These are phyloP conservation scores for Cetraspora pellucida DNA, from an alignment of 192 early-diverging fungal species.

Conservation along the genomic window DNA sequence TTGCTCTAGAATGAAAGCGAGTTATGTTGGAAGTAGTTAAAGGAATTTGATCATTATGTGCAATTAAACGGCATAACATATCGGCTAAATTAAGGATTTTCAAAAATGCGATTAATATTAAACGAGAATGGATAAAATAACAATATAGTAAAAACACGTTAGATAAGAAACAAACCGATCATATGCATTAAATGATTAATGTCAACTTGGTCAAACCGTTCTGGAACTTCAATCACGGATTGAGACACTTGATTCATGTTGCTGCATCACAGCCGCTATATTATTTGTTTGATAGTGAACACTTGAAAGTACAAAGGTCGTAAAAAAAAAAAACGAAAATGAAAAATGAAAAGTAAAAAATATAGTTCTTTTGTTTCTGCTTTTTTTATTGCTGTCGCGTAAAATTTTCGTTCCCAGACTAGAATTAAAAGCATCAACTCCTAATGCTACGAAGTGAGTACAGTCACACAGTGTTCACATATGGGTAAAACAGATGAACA, in stretches of 20 bases:
- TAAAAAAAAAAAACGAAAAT: not conserved
- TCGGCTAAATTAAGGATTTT: slow-evolving; percentile 44
- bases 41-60: slow-evolving; percentile 64
- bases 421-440: not conserved
- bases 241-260: slow-evolving; percentile 18
- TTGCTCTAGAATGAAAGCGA: slow-evolving; percentile 92
- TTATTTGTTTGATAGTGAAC: slow-evolving; percentile 21
- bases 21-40: slow-evolving; percentile 71
- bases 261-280: slow-evolving; percentile 25
- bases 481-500: not conserved
- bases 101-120: not conserved
- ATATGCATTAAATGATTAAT: slow-evolving; percentile 33
- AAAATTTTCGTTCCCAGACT: not conserved
- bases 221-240: slow-evolving; percentile 36
- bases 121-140: not conserved
- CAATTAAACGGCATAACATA: slow-evolving; percentile 60
- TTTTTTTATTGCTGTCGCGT: not conserved
- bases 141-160: no score
- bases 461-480: slow-evolving; percentile 5
- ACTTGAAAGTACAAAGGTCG: slow-evolving; percentile 5
- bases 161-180: slow-evolving; percentile 33
- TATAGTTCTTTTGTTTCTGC: not conserved
- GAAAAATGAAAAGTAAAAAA: not conserved
- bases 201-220: slow-evolving; percentile 33
- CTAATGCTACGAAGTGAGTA: not conserved